A percentile compares a stretch with the other conserved stretches of the same genome.
phyloP scores from a whole-genome alignment of 352 stramenopile genomes.

The Phytophthora meadii region DNA sequence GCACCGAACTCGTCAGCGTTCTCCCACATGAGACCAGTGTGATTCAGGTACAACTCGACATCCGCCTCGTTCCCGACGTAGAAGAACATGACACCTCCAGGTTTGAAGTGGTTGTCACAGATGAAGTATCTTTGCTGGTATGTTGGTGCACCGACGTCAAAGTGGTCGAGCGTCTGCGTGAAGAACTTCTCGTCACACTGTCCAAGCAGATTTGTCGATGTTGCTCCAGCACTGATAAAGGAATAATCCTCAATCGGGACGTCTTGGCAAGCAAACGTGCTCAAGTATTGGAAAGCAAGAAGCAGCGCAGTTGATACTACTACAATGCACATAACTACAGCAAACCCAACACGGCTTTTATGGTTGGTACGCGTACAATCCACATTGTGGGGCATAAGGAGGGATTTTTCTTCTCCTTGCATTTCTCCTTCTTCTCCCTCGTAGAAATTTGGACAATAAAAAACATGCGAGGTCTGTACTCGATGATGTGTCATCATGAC shows the following conservation, averaged over 20 bases:
- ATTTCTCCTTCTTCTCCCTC: slow-evolving; percentile 5
- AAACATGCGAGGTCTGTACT: background rate
- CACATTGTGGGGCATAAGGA: background rate
- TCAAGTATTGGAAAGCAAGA: background rate
- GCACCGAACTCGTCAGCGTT: slow-evolving; percentile 91
- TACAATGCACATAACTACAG: background rate
- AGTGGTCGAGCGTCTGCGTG: slow-evolving; percentile 82
- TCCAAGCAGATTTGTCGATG: slow-evolving; percentile 45
- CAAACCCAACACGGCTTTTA: background rate
- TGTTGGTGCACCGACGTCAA: slow-evolving; percentile 59
- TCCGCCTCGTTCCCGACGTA: slow-evolving; percentile 96
- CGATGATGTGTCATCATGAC: slow-evolving; percentile 21
- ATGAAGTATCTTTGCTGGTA: slow-evolving; percentile 92
- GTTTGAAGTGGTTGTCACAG: slow-evolving; percentile 72
- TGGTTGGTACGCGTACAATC: background rate
- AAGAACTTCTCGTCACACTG: slow-evolving; percentile 81
- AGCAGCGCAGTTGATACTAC: slow-evolving; percentile 1
- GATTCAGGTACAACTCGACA: slow-evolving; percentile 95
- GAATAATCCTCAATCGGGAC: background rate
- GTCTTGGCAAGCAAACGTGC: background rate
- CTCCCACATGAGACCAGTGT: slow-evolving; percentile 97
- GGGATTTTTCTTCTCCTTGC: slow-evolving; percentile 13
- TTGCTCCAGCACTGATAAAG: no score
- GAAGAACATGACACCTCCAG: slow-evolving; percentile 90
- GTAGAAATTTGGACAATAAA: slow-evolving; percentile 12